A percentile compares a stretch with the other conserved stretches of the same genome.
These are phyloP conservation scores for Canariomyces notabilis DNA, from an alignment of 2,329 filamentous ascomycete genomes.

Conservation along the genomic window DNA sequence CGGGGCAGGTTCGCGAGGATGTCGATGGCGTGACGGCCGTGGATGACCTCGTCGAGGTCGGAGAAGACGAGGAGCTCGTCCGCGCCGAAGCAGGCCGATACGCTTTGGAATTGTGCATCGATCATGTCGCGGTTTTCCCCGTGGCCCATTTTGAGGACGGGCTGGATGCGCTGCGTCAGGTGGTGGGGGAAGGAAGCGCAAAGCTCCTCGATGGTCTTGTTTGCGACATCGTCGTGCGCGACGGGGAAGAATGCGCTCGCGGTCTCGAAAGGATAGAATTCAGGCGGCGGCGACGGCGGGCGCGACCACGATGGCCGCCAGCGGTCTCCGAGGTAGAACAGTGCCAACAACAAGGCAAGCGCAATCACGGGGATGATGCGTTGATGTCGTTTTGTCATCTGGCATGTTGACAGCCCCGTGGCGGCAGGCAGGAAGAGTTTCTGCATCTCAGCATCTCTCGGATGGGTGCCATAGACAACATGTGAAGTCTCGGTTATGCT, in stretches of 20 bases:
- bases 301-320: too few species aligned
- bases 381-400: too few species aligned
- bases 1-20: conserved; percentile 42
- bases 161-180: conserved; percentile 26
- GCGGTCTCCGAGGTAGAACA: too few species aligned
- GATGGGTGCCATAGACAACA: too few species aligned
- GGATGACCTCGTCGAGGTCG: conserved; percentile 43
- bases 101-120: conserved; percentile 45
- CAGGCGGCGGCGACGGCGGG: too few species aligned
- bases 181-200: conserved; percentile 28
- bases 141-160: conserved; percentile 45
- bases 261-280: conserved; percentile 24
- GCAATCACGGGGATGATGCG: too few species aligned
- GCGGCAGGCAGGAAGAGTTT: too few species aligned
- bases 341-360: too few species aligned
- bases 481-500: too few species aligned
- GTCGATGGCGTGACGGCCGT: conserved; percentile 40
- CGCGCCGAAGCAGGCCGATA: conserved; percentile 45
- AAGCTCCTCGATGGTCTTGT: conserved; percentile 21
- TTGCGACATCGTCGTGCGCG: conserved; percentile 12
- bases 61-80: conserved; percentile 44
- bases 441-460: too few species aligned
- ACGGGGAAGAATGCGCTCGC: conserved; percentile 27
- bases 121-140: conserved; percentile 37
- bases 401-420: too few species aligned